A percentile compares a stretch with the other conserved stretches of the same genome.
Evolutionary conservation across 192 early-diverging fungal species (phyloP).

Genomic region (Coemansia sp.): DNA sequence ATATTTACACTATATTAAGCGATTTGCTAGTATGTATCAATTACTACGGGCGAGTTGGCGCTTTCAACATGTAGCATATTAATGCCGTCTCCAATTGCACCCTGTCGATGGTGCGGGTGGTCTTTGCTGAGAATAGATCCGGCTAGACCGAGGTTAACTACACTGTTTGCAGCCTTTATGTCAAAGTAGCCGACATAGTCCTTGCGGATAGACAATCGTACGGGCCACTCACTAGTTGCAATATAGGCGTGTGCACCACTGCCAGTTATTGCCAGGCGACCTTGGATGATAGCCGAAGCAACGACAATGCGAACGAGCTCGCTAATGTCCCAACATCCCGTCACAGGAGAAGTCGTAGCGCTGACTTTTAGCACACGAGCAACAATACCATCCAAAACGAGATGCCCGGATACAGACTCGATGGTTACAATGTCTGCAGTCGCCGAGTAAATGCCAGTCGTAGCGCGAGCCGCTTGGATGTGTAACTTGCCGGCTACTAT

Average conservation of each 20-base stretch:
- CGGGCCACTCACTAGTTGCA: slow-evolving; percentile 19
- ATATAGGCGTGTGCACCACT: slow-evolving; percentile 6
- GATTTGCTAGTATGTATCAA: neutral
- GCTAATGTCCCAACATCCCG: slow-evolving; percentile 23
- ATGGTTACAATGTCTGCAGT: slow-evolving; percentile 5
- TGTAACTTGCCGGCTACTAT: neutral
- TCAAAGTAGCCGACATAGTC: slow-evolving; percentile 27
- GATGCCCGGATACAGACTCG: slow-evolving; percentile 1
- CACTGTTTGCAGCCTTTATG: slow-evolving; percentile 21
- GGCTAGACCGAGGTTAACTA: slow-evolving; percentile 18
- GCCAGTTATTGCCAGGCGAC: neutral
- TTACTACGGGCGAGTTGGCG: slow-evolving; percentile 24
- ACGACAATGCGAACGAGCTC: slow-evolving; percentile 10
- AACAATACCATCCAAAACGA: slow-evolving; percentile 12
- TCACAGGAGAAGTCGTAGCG: slow-evolving; percentile 11
- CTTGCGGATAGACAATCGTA: slow-evolving; percentile 17
- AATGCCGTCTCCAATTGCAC: slow-evolving; percentile 12
- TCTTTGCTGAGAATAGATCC: slow-evolving; percentile 4
- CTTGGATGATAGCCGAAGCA: slow-evolving; percentile 22
- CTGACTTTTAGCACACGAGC: slow-evolving; percentile 12
- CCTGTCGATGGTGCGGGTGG: slow-evolving; percentile 16
- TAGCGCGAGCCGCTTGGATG: neutral
- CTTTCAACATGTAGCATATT: slow-evolving; percentile 19
- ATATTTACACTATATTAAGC: slow-evolving; percentile 34
- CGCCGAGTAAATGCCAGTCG: neutral